Conservation (phyloP, 208 protist species). For the Zelonia costaricensis region DNA sequence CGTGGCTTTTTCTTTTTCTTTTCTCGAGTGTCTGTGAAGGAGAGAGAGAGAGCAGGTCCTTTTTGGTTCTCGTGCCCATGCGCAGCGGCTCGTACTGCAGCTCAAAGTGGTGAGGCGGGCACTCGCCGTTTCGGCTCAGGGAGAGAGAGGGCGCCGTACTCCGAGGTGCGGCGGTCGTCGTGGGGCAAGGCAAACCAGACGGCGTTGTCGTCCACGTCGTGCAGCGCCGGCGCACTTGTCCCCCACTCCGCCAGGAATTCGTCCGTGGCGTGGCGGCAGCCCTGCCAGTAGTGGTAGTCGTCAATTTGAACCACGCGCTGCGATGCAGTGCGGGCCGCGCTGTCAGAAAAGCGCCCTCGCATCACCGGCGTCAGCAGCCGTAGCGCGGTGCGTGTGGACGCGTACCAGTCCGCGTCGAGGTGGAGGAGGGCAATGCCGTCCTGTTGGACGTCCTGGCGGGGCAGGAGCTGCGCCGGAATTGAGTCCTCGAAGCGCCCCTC, state of each 20-base stretch:
- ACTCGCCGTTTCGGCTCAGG: no score
- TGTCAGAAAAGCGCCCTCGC: neutral
- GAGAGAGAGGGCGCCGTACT: no score
- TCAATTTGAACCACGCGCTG: constrained; percentile 70
- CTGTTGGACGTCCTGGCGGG: constrained; percentile 13
- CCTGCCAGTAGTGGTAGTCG: constrained; percentile 85
- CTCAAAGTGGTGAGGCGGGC: no score
- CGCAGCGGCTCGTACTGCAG: no score
- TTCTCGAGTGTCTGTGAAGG: no score
- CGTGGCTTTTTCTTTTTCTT: no score
- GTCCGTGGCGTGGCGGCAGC: constrained; percentile 63
- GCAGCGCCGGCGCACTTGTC: constrained; percentile 3
- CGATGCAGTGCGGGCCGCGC: neutral
- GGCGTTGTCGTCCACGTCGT: constrained; percentile 62
- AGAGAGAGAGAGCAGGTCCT: no score
- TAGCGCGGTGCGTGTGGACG: constrained; percentile 56
- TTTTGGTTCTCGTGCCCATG: no score
- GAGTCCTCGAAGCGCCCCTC: constrained; percentile 56
- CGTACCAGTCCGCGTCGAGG: constrained; percentile 84
- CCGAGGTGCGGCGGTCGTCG: no score
- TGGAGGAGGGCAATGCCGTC: constrained; percentile 62
- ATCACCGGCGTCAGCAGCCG: constrained; percentile 41
- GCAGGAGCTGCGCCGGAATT: constrained; percentile 44
- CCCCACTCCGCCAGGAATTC: constrained; percentile 31
- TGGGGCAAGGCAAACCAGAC: constrained; percentile 41